Conservation (phyloP, 148 eudicot genomes). For the Agrostemma githago region DNA sequence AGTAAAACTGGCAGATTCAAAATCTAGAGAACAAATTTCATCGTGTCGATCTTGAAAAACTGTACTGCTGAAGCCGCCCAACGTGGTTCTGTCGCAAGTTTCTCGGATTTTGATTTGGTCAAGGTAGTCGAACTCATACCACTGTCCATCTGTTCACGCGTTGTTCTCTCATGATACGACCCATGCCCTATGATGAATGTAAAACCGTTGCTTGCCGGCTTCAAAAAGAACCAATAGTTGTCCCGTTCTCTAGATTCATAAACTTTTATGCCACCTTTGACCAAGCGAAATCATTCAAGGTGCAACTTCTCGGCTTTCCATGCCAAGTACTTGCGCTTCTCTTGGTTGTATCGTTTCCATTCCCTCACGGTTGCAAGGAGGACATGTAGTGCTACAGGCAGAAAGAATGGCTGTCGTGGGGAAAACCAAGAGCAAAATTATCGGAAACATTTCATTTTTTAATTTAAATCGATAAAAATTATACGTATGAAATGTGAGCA, state of each 20-base stretch:
- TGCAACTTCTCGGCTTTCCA: conserved; percentile 46
- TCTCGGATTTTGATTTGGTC: no score
- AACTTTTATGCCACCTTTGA: background rate
- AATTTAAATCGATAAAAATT: background rate
- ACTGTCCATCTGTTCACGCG: no score
- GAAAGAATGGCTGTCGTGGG: conserved; percentile 70
- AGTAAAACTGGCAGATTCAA: no score
- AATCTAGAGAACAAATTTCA: no score
- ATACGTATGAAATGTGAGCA: background rate
- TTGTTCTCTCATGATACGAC: no score
- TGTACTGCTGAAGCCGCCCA: no score
- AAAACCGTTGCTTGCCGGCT: background rate
- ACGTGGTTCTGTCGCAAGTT: no score
- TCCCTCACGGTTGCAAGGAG: conserved; percentile 75
- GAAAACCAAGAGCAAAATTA: conserved; percentile 3
- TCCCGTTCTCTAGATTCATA: background rate
- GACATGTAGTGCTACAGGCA: conserved; percentile 72
- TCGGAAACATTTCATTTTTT: background rate
- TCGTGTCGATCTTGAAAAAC: no score
- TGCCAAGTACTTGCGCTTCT: conserved; percentile 48
- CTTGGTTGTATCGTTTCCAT: conserved; percentile 73
- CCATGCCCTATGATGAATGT: background rate
- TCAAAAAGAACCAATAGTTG: background rate
- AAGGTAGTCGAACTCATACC: no score
- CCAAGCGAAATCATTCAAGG: conserved; percentile 7